These are phyloP conservation scores for Aspergillus puulaauensis DNA, from an alignment of 2,329 filamentous ascomycete species.

Conservation along the genomic window DNA sequence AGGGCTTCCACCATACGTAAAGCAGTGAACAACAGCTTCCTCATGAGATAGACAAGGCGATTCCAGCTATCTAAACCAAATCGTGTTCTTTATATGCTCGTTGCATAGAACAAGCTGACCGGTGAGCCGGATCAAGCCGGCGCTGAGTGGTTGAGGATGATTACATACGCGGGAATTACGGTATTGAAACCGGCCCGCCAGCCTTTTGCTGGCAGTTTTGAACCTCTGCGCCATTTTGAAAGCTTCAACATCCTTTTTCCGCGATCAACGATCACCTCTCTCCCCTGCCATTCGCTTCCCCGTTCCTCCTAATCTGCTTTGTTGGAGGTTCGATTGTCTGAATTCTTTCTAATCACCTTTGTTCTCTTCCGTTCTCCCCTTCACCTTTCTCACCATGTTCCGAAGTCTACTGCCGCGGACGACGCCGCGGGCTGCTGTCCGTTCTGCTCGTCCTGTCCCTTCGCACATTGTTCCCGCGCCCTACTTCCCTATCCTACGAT, in stretches of 20 bases:
- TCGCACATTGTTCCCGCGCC: slow-evolving; percentile 37
- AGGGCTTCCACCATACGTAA: not conserved
- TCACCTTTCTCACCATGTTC: slow-evolving; percentile 47
- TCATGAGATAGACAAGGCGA: not conserved
- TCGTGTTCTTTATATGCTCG: not conserved
- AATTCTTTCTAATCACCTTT: slow-evolving; percentile 23
- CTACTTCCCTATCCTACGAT: slow-evolving; percentile 49
- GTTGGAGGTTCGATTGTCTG: slow-evolving; percentile 31
- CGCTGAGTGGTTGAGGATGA: slow-evolving; percentile 15
- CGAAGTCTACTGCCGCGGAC: slow-evolving; percentile 52
- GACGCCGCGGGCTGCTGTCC: slow-evolving; percentile 45
- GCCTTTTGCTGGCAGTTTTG: slow-evolving; percentile 19
- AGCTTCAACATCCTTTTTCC: slow-evolving; percentile 29
- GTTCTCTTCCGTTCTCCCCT: slow-evolving; percentile 25
- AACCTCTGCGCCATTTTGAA: slow-evolving; percentile 16
- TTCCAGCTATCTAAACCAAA: slow-evolving; percentile 16
- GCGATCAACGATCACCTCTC: slow-evolving; percentile 13
- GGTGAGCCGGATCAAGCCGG: slow-evolving; percentile 20
- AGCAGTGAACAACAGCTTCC: not conserved
- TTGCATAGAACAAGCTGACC: not conserved
- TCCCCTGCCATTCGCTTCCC: slow-evolving; percentile 21
- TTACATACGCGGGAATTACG: slow-evolving; percentile 20
- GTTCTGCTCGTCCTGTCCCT: slow-evolving; percentile 37
- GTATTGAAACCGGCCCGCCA: slow-evolving; percentile 23
- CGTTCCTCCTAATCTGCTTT: slow-evolving; percentile 22